Conservation (phyloP, 805 yeast genomes). For the Saccharomycopsis amapae region DNA sequence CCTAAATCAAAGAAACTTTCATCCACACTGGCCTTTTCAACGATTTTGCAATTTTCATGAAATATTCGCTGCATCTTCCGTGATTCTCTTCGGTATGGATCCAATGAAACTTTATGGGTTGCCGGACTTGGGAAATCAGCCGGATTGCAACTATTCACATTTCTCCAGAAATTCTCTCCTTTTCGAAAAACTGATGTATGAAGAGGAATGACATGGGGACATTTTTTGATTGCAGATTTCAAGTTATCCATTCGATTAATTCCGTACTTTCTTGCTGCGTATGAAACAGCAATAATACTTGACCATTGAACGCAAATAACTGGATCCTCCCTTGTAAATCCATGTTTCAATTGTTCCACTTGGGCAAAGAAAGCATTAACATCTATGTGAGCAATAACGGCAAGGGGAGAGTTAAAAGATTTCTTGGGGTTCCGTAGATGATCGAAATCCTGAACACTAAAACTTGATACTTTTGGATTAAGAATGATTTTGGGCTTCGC, state of each 20-base stretch:
- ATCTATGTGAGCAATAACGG: constrained; percentile 82
- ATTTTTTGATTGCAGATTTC: constrained; percentile 60
- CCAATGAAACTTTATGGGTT: constrained; percentile 77
- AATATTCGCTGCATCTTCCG: constrained; percentile 68
- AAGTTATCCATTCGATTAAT: constrained; percentile 71
- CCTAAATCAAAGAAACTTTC: constrained; percentile 89
- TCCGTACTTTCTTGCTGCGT: constrained; percentile 83
- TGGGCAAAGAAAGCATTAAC: constrained; percentile 96
- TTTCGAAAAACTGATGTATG: constrained; percentile 92
- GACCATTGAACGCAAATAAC: constrained; percentile 95
- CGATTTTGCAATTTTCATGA: constrained; percentile 51
- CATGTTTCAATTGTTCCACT: constrained; percentile 74
- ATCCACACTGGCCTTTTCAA: constrained; percentile 94
- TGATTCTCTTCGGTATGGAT: constrained; percentile 85
- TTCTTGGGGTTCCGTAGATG: constrained; percentile 39
- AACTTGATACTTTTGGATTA: constrained; percentile 22
- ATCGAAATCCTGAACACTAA: constrained; percentile 41
- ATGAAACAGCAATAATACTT: constrained; percentile 80
- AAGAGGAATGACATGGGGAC: constrained; percentile 69
- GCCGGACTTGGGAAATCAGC: constrained; percentile 51
- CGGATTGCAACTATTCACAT: constrained; percentile 40
- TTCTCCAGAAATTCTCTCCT: constrained; percentile 81
- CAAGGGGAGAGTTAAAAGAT: constrained; percentile 58
- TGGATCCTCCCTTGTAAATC: constrained; percentile 61
- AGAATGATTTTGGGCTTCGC: not conserved